These are phyloP conservation scores for Neofusicoccum umdonicola DNA, from an alignment of 2,329 filamentous ascomycete genomes.

Conservation along the genomic window DNA sequence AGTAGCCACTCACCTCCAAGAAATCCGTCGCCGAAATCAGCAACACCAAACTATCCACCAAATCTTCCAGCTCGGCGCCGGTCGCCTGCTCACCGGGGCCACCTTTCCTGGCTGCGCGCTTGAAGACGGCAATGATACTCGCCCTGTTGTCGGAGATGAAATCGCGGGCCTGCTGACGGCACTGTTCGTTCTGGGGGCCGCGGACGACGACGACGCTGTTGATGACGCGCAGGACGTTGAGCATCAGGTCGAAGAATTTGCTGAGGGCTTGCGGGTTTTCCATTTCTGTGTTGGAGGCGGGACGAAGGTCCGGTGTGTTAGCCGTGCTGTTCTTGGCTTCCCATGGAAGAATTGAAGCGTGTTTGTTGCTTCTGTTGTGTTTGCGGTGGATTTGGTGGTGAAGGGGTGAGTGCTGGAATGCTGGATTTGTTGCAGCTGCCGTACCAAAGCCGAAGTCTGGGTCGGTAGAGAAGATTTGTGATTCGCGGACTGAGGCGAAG, in stretches of 20 bases:
- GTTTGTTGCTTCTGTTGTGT: neutral
- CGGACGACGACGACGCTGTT: slow-evolving; percentile 77
- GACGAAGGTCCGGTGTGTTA: slow-evolving; percentile 13
- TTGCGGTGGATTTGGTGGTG: neutral
- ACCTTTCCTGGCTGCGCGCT: slow-evolving; percentile 79
- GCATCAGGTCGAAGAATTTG: slow-evolving; percentile 80
- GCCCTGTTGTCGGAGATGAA: slow-evolving; percentile 82
- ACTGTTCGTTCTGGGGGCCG: slow-evolving; percentile 74
- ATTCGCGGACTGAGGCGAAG: slow-evolving; percentile 76
- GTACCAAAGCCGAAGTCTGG: slow-evolving; percentile 80
- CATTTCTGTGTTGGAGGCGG: slow-evolving; percentile 48
- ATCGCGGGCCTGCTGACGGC: slow-evolving; percentile 68
- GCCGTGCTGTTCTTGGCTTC: neutral
- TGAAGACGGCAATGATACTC: slow-evolving; percentile 85
- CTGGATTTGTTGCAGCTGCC: slow-evolving; percentile 20
- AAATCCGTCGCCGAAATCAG: slow-evolving; percentile 81
- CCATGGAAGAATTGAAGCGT: neutral
- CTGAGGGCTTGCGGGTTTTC: slow-evolving; percentile 68
- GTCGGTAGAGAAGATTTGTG: slow-evolving; percentile 83
- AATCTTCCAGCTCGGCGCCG: slow-evolving; percentile 56
- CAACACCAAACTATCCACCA: slow-evolving; percentile 82
- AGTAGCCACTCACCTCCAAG: slow-evolving; percentile 65
- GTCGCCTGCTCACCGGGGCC: slow-evolving; percentile 35
- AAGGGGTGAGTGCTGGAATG: neutral
- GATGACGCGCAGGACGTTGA: slow-evolving; percentile 76